A percentile compares a stretch with the other conserved stretches of the same genome.
Conservation (phyloP, 306 rosid genomes). For the Datisca glomerata region DNA sequence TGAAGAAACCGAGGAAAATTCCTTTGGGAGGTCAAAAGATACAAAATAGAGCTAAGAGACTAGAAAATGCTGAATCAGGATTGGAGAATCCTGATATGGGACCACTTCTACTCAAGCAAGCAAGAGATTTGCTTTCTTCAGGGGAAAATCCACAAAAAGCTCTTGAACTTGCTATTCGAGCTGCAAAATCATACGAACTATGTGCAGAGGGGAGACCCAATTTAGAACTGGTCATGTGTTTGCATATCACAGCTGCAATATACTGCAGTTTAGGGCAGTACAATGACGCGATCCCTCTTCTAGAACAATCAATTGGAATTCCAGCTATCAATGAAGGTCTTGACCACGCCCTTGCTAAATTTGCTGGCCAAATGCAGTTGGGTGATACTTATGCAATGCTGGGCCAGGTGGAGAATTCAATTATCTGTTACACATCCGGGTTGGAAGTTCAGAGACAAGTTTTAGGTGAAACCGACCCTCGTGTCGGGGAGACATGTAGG, state of each 20-base stretch:
- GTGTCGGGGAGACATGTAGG: conserved; percentile 84
- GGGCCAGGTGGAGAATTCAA: conserved; percentile 82
- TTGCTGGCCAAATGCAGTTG: conserved; percentile 87
- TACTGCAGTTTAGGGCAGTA: conserved; percentile 66
- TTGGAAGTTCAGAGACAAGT: conserved; percentile 64
- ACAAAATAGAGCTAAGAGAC: conserved; percentile 17
- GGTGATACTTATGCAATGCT: conserved; percentile 87
- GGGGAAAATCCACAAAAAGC: conserved; percentile 63
- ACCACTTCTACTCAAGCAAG: conserved; percentile 65
- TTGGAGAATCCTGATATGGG: conserved; percentile 50
- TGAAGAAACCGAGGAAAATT: conserved; percentile 25
- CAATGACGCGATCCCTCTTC: conserved; percentile 59
- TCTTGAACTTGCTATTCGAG: conserved; percentile 68
- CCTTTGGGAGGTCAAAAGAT: conserved; percentile 29
- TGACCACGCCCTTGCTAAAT: conserved; percentile 71
- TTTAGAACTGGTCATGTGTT: conserved; percentile 79
- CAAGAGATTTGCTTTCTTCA: conserved; percentile 59
- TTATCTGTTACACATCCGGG: conserved; percentile 58
- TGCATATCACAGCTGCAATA: conserved; percentile 75
- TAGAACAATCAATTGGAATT: conserved; percentile 60
- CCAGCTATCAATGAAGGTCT: conserved; percentile 53
- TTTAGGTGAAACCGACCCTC: conserved; percentile 70
- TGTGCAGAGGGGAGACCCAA: conserved; percentile 42
- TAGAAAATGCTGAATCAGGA: conserved; percentile 8
- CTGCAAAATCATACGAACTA: conserved; percentile 49